Base-by-base conservation (phyloP, 345 rosid genomes). In the Populus pruinosa region DNA sequence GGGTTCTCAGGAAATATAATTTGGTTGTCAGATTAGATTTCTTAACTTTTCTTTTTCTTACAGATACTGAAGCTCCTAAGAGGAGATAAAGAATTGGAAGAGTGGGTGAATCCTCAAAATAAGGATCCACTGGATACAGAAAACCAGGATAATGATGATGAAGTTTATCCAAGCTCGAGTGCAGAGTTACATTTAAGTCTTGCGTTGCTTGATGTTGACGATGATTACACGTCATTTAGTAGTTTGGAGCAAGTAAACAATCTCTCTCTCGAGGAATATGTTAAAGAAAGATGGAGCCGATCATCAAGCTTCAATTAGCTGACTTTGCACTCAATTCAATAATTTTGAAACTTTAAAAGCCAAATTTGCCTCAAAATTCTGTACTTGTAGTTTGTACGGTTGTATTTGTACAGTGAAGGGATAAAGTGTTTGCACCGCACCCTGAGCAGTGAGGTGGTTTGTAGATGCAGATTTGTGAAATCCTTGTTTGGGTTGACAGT, bases 151-250 rank as follows among this genome's bases (percentile, higher is more conserved):
- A 79, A 82, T 5, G 94, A 94, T 4, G 97, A 96, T 64, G 98
- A 96, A 84, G 99, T 92, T 66, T 91, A 93, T 82, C 96, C 97
- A 11, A 80, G 82, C 79, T 89, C 90, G 18, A 86, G 89, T 53
- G 81, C 89, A 23, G 94, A 87, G 59, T 70, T 83, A 35, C 97
- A 93, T 82, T 70, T 90, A 69, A 87, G 87, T 62, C 85, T 90
- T 1, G 98, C 98, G 35, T 81, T 93, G 86, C 91, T 92, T 20
- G 98, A 93, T 35, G 76, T 89, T 14, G 93, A 84, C 7, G 87
- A 90, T 75, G 93, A 89, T 77, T 89, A 84, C 8, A 86, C 85
- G 59, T 93, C 99, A n/a, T 73, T 81, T 5, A 82, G 93, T 75
- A 90, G 97, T 85, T 66, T 74, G 55, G 98, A 89, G 79, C 91